Evolutionary conservation across 2,329 filamentous ascomycete species (phyloP).

Genomic region (Colletotrichum spinosum): DNA sequence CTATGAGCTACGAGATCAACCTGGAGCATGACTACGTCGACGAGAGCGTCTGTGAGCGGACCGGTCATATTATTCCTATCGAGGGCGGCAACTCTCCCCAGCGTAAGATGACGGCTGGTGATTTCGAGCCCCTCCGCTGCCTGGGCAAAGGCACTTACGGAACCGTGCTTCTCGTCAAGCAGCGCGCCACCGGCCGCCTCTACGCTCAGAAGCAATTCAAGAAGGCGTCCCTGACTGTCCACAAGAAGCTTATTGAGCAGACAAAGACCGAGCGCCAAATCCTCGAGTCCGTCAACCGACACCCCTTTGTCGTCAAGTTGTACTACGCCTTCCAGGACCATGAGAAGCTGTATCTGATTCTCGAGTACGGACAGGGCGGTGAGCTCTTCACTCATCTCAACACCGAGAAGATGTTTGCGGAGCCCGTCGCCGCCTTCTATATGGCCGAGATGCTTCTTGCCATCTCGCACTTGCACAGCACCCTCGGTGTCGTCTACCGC

Average conservation of each 20-base stretch:
- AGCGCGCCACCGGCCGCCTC: conserved; percentile 85
- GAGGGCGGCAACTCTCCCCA: conserved; percentile 67
- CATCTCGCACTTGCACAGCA: conserved; percentile 90
- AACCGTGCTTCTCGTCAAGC: conserved; percentile 93
- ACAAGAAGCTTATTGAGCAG: conserved; percentile 96
- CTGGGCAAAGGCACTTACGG: conserved; percentile 97
- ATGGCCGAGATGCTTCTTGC: conserved; percentile 98
- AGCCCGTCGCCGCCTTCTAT: conserved; percentile 92
- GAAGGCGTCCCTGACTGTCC: conserved; percentile 93
- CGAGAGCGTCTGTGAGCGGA: conserved; percentile 64
- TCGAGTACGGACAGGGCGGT: conserved; percentile 97
- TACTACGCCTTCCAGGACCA: conserved; percentile 99
- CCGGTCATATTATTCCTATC: conserved; percentile 56
- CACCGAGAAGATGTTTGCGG: conserved; percentile 94
- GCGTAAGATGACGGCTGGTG: conserved; percentile 90
- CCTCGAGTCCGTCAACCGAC: conserved; percentile 93
- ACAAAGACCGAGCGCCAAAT: conserved; percentile 97
- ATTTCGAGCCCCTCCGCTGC: conserved; percentile 91
- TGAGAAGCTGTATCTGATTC: conserved; percentile 95
- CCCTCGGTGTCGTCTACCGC: conserved; percentile 93
- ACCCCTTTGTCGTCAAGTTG: conserved; percentile 97
- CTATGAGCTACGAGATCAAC: conserved; percentile 85
- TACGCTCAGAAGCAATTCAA: conserved; percentile 99
- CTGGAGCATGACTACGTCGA: conserved; percentile 89
- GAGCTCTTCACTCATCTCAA: conserved; percentile 96